Base-by-base conservation (phyloP, 2,329 filamentous ascomycete genomes). In the Endocalyx cinctus region DNA sequence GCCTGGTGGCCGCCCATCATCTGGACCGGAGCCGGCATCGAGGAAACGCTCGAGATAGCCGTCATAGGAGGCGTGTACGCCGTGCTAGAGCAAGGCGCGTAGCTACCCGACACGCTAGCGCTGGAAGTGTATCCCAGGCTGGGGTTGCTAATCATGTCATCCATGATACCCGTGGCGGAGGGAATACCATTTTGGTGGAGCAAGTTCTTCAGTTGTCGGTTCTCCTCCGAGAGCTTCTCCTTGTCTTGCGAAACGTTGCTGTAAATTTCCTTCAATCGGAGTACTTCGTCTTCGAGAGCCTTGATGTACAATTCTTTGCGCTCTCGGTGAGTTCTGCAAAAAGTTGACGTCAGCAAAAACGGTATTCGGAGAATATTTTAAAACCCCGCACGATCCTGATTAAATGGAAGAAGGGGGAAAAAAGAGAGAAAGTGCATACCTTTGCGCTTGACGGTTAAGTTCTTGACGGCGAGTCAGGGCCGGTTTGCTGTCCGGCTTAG, bases 261-360 rank as follows among this genome's bases (percentile, higher is more conserved):
- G 53, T 82, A 90, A n/a, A 83, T 74, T 56, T 96, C 88, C 57
- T 94, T 92, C 27, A 97, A 70, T 30, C 87, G 82, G 14, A 94
- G 71, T 5, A 97, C 84, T 62, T 97, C 88, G 53, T 90, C 82
- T 61, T 98, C 92, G 12, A 97, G 76, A 10, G 85, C 80, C 60
- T 94, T 94, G 67, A 96, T 94, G 59, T 97, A 97, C 50, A 88
- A 75, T 63, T 97, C 92, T 60, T 97, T 97, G 47, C 92, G 80
- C 64, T 97, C 92, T 35, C 92, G 87, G 62, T 98, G 92, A 13
- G 92, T 97, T 55, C 92, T 95, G 55, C 34, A n/a, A n/a, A n/a
- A n/a, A n/a, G n/a, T n/a, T n/a, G n/a, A n/a, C n/a, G n/a, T n/a
- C n/a, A n/a, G n/a, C n/a, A n/a, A n/a, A n/a, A n/a, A n/a, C n/a